Conservation (phyloP, 768 basidiomycete species). For the Filobasidium wieringae region DNA sequence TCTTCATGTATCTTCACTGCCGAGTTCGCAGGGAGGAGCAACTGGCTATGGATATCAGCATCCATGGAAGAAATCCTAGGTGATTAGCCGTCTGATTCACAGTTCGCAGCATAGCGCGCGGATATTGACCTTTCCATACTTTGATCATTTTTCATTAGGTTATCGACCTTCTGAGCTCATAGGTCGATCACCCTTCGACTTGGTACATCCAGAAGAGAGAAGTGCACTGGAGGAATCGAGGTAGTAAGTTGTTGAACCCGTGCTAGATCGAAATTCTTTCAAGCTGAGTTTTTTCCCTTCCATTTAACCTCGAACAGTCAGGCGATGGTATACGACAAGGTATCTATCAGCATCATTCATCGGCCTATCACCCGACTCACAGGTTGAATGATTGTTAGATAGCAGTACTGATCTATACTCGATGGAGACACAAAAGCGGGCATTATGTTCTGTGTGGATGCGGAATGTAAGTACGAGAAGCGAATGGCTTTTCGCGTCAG, state of each 20-base stretch:
- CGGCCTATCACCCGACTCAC: slow-evolving; percentile 22
- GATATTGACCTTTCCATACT: neutral
- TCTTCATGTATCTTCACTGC: neutral
- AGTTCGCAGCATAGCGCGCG: neutral
- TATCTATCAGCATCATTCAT: slow-evolving; percentile 18
- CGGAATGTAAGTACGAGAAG: neutral
- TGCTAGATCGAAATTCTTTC: neutral
- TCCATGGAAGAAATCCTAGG: slow-evolving; percentile 29
- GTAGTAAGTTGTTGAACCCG: slow-evolving; percentile 17
- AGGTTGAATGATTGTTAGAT: slow-evolving; percentile 20
- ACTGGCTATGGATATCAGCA: slow-evolving; percentile 21
- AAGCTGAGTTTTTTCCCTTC: neutral
- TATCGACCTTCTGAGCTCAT: slow-evolving; percentile 21
- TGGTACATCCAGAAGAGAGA: slow-evolving; percentile 30
- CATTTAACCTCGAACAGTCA: slow-evolving; percentile 9
- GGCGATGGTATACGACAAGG: slow-evolving; percentile 17
- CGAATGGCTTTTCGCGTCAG: no score
- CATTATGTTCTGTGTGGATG: neutral
- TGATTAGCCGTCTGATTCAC: neutral
- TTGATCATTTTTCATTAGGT: neutral
- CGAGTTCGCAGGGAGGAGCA: neutral
- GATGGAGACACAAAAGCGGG: neutral
- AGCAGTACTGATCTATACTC: neutral
- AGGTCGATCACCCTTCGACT: slow-evolving; percentile 16
- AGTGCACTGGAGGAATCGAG: slow-evolving; percentile 18